Percentiles rank a stretch among this genome's conserved stretches.
Conservation (phyloP, 1,284 basidiomycete genomes). For the Ceratobasidium sp. region DNA sequence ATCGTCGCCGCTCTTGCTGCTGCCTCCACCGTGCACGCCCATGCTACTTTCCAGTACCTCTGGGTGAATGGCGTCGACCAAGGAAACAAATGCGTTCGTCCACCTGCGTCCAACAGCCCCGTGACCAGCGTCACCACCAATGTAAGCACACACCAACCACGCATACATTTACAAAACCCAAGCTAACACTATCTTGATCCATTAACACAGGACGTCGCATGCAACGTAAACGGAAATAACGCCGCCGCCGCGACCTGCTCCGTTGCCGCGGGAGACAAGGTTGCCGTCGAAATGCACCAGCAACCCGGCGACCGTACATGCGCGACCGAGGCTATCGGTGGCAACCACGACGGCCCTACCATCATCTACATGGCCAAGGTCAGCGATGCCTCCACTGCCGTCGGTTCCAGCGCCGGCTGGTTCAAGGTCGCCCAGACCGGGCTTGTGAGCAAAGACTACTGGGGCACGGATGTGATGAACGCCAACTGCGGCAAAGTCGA, state of each 20-base stretch:
- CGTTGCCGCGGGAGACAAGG: constrained; percentile 48
- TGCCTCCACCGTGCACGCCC: constrained; percentile 44
- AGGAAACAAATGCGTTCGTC: constrained; percentile 41
- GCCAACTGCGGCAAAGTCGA: constrained; percentile 67
- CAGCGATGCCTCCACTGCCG: constrained; percentile 47
- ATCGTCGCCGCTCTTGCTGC: constrained; percentile 33
- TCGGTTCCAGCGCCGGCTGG: constrained; percentile 47
- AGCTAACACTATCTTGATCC: neutral
- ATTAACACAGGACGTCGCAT: constrained; percentile 42
- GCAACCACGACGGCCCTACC: constrained; percentile 49
- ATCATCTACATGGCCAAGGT: constrained; percentile 50
- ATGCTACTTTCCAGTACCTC: constrained; percentile 50
- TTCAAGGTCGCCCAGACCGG: constrained; percentile 50
- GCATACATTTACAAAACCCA: neutral
- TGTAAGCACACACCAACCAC: constrained; percentile 24
- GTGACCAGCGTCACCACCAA: constrained; percentile 22
- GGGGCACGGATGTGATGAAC: constrained; percentile 48
- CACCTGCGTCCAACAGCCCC: constrained; percentile 45
- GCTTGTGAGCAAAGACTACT: constrained; percentile 43
- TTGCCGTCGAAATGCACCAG: constrained; percentile 51
- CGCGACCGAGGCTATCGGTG: constrained; percentile 50
- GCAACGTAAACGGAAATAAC: constrained; percentile 45
- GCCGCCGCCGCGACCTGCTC: constrained; percentile 44
- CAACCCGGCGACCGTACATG: constrained; percentile 50
- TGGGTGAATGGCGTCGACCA: constrained; percentile 43